Base-by-base conservation (phyloP, 2,329 filamentous ascomycete genomes). In the Byssoonygena ceratinophila region DNA sequence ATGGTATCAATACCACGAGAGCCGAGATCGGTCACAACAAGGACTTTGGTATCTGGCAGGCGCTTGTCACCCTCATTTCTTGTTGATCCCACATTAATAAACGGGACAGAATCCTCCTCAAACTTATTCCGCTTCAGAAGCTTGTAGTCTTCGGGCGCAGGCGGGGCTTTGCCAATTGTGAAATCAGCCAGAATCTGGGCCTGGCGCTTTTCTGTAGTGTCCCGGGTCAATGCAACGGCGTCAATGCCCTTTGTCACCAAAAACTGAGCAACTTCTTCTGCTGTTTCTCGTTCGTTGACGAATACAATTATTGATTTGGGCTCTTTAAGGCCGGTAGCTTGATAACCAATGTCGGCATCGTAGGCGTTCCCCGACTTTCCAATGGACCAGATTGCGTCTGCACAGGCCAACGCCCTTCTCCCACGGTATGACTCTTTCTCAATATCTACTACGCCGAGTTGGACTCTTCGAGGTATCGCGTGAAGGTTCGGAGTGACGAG, bases 401-500 rank as follows among this genome's bases (percentile, higher is more conserved):
- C 92, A 66, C 91, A 97, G 9, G 92, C 94, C 4, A 98, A 79
- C 61, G 84, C 79, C 68, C 94, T 92, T 75, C 95, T 96, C 63
- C 92, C 89, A 57, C 83, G 83, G 72, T 96, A 98, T 0, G 90
- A 90, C n/a, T 94, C 84, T 60, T 85, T 87, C 58, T 91, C 84
- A 12, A 94, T 85, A 63, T 98, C 90, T 25, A 98, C 82, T 32
- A 97, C 88, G 53, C 88, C 89, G 3, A 98, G 81, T 66, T 97
- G 91, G 0, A 98, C 90, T 59, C 92, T 84, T 39, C 92, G 84
- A 2, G 92, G 92, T 60, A 98, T 95, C 54, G 92, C 89, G 69
- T 98, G 92, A 0, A 98, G 78, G 64, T 97, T 96, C 0, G 92
- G 92, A 0, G 92, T 98, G 1, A 91, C 91, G 57, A 98, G 82